Evolutionary conservation across 192 early-diverging fungal genomes (phyloP).

Genomic region (Coemansia interrupta): DNA sequence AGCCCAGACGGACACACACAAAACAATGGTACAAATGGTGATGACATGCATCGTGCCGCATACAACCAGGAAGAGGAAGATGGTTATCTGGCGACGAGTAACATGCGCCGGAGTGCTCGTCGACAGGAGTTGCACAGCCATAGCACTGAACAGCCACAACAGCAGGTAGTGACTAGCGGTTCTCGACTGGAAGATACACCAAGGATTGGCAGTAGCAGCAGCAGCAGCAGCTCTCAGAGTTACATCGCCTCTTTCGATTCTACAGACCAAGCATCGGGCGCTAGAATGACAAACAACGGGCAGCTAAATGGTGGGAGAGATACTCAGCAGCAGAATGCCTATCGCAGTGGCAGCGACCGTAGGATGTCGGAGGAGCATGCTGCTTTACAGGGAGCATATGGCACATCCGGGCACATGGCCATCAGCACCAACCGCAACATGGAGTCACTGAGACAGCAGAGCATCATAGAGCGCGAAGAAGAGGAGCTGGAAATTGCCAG

Average conservation of each 20-base stretch:
- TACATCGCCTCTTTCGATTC: no score
- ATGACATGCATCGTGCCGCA: no score
- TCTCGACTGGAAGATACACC: no score
- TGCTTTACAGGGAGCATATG: not conserved
- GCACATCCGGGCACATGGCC: slow-evolving; percentile 9
- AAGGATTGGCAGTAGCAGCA: not conserved
- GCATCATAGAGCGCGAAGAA: slow-evolving; percentile 44
- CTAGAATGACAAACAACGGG: not conserved
- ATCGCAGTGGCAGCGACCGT: not conserved
- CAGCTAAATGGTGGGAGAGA: slow-evolving; percentile 7
- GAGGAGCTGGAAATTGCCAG: slow-evolving; percentile 40
- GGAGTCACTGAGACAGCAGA: slow-evolving; percentile 52
- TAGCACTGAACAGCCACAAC: not conserved
- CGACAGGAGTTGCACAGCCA: not conserved
- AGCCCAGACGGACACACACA: not conserved
- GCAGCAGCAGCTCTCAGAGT: not conserved
- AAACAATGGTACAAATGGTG: no score
- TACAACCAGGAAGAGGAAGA: not conserved
- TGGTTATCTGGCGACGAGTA: not conserved
- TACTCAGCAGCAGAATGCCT: slow-evolving; percentile 7
- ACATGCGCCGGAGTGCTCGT: slow-evolving; percentile 1
- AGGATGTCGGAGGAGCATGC: slow-evolving; percentile 5
- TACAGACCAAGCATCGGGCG: no score
- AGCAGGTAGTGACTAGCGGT: not conserved
- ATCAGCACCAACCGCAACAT: slow-evolving; percentile 45